Percentiles rank a stretch among this genome's conserved stretches.
phyloP scores from a whole-genome alignment of 2,329 filamentous ascomycete genomes.

The Trichoderma pleuroti region DNA sequence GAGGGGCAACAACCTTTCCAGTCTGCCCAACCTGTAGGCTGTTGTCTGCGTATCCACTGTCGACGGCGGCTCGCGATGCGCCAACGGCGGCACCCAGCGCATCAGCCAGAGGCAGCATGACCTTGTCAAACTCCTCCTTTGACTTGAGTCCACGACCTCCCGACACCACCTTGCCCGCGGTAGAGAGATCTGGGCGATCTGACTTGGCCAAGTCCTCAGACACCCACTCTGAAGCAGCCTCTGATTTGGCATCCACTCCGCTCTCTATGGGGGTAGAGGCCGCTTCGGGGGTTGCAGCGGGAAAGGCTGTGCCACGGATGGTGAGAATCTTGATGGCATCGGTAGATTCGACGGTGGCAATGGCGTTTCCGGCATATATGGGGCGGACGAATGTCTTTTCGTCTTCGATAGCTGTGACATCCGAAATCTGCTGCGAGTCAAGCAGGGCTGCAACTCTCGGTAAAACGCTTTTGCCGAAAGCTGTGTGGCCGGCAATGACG shows the following conservation, averaged over 20 bases:
- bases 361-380: conserved; percentile 97
- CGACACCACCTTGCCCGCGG: conserved; percentile 85
- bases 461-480: conserved; percentile 93
- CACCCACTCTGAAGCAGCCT: conserved; percentile 78
- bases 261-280: conserved; percentile 75
- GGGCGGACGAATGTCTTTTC: conserved; percentile 95
- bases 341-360: conserved; percentile 87
- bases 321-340: conserved; percentile 87
- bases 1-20: conserved; percentile 95
- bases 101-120: conserved; percentile 91
- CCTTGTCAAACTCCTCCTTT: conserved; percentile 91
- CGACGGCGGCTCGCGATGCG: conserved; percentile 89
- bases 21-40: conserved; percentile 97
- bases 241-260: conserved; percentile 76
- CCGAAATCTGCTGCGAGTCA: conserved; percentile 89
- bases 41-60: conserved; percentile 97
- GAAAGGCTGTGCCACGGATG: conserved; percentile 88
- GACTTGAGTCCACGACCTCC: conserved; percentile 94
- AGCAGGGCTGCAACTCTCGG: conserved; percentile 88
- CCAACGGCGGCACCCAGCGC: conserved; percentile 92
- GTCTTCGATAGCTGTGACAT: conserved; percentile 80
- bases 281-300: conserved; percentile 65
- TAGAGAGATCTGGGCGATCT: conserved; percentile 87
- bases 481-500: conserved; percentile 83
- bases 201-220: conserved; percentile 91